Conservation (phyloP, 768 basidiomycete species). For the Leccinum disarticulatum region DNA sequence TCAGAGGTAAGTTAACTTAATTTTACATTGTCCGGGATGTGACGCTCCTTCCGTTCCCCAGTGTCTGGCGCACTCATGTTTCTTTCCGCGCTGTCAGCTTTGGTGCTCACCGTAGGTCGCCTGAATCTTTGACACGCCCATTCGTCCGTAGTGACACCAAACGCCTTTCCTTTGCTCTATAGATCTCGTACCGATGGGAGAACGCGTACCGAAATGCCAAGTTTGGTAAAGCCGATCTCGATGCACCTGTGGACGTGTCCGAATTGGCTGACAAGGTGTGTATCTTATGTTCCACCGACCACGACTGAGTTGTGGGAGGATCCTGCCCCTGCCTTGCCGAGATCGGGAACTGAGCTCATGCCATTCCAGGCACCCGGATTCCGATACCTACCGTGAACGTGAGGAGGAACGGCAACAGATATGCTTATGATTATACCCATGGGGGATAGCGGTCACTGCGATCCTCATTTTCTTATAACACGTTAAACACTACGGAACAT, state of each 20-base stretch:
- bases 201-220: conserved; percentile 54
- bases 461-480: neutral
- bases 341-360: neutral
- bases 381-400: conserved; percentile 46
- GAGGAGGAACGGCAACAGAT: neutral
- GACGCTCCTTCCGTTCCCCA: neutral
- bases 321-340: neutral
- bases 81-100: conserved; percentile 16
- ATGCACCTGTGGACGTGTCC: conserved; percentile 58
- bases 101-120: conserved; percentile 22
- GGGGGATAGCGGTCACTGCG: neutral
- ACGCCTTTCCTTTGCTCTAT: neutral
- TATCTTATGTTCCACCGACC: neutral
- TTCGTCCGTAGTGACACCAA: neutral
- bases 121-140: neutral
- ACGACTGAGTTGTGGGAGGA: neutral
- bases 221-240: conserved; percentile 49
- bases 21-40: neutral
- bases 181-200: conserved; percentile 65
- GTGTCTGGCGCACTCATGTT: conserved; percentile 24
- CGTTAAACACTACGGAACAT: neutral
- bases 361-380: conserved; percentile 55
- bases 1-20: conserved; percentile 10
- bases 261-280: conserved; percentile 57
- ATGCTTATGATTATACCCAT: neutral